These are phyloP conservation scores for Leccinum barrowsii DNA, from an alignment of 768 basidiomycete species.

Conservation along the genomic window DNA sequence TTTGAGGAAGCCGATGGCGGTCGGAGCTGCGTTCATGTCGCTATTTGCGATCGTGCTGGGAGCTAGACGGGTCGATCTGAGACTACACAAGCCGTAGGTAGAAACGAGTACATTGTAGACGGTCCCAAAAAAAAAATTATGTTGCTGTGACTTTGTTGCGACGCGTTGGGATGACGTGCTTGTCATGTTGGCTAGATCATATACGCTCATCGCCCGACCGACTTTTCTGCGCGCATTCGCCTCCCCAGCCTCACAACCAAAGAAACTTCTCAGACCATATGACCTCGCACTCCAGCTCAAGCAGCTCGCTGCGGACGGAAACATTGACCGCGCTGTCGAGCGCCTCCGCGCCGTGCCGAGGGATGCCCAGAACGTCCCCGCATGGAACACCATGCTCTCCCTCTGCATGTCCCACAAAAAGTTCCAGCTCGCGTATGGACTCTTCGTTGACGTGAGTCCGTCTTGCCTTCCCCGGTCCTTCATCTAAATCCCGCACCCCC, in stretches of 20 bases:
- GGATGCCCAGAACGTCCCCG: slow-evolving; percentile 68
- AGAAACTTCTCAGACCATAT: slow-evolving; percentile 54
- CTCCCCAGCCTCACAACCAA: not conserved
- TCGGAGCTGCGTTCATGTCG: slow-evolving; percentile 64
- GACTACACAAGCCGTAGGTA: slow-evolving; percentile 39
- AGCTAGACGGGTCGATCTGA: slow-evolving; percentile 50
- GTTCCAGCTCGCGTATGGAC: slow-evolving; percentile 56
- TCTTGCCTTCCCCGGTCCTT: slow-evolving; percentile 11
- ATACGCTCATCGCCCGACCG: not conserved
- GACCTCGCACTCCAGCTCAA: slow-evolving; percentile 57
- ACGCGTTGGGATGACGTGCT: slow-evolving; percentile 4
- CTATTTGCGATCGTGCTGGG: slow-evolving; percentile 53
- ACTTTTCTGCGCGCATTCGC: slow-evolving; percentile 2
- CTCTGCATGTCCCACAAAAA: slow-evolving; percentile 54
- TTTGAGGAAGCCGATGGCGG: slow-evolving; percentile 80
- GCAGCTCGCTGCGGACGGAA: slow-evolving; percentile 50
- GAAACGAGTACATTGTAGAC: slow-evolving; percentile 1
- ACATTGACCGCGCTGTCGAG: slow-evolving; percentile 59
- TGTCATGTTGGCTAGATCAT: slow-evolving; percentile 16
- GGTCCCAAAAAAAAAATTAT: not conserved
- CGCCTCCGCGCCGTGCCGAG: slow-evolving; percentile 67
- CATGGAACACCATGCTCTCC: slow-evolving; percentile 80
- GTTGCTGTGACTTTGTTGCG: not conserved
- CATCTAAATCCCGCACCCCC: not conserved
- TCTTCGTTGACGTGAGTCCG: slow-evolving; percentile 63